phyloP scores from a whole-genome alignment of 2,329 filamentous ascomycete genomes.

The Hypoxylon sp. region DNA sequence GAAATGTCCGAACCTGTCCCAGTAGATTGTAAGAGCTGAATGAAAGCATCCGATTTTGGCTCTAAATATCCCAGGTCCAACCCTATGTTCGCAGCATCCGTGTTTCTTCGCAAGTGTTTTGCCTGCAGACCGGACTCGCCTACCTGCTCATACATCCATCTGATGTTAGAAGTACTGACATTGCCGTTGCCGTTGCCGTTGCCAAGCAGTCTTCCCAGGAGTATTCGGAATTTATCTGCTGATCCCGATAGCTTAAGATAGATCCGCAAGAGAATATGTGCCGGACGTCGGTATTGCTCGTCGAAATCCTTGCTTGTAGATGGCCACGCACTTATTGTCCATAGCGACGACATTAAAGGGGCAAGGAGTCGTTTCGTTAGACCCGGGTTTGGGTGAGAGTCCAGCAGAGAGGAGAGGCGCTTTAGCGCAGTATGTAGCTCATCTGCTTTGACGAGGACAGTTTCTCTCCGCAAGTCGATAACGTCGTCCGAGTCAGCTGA shows the following conservation, averaged over 20 bases:
- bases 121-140: slow-evolving; percentile 61
- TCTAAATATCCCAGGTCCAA: slow-evolving; percentile 57
- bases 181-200: slow-evolving; percentile 64
- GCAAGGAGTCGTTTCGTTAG: slow-evolving; percentile 68
- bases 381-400: slow-evolving; percentile 72
- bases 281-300: slow-evolving; percentile 54
- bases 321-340: slow-evolving; percentile 66
- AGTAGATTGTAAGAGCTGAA: slow-evolving; percentile 58
- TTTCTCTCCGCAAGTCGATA: slow-evolving; percentile 55
- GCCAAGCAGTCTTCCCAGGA: slow-evolving; percentile 65
- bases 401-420: slow-evolving; percentile 63
- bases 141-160: slow-evolving; percentile 62
- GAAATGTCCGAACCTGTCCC: slow-evolving; percentile 65
- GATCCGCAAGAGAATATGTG: slow-evolving; percentile 60
- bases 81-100: slow-evolving; percentile 25
- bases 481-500: slow-evolving; percentile 49
- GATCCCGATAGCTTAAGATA: slow-evolving; percentile 66
- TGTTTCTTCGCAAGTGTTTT: slow-evolving; percentile 44
- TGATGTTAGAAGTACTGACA: slow-evolving; percentile 37
- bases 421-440: slow-evolving; percentile 60
- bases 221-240: slow-evolving; percentile 54
- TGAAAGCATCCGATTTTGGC: slow-evolving; percentile 56
- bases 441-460: slow-evolving; percentile 55
- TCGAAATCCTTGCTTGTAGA: slow-evolving; percentile 46
- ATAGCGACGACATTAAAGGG: slow-evolving; percentile 67